Conservation (phyloP, 2,329 filamentous ascomycete genomes). For the Pseudogymnoascus sp. region DNA sequence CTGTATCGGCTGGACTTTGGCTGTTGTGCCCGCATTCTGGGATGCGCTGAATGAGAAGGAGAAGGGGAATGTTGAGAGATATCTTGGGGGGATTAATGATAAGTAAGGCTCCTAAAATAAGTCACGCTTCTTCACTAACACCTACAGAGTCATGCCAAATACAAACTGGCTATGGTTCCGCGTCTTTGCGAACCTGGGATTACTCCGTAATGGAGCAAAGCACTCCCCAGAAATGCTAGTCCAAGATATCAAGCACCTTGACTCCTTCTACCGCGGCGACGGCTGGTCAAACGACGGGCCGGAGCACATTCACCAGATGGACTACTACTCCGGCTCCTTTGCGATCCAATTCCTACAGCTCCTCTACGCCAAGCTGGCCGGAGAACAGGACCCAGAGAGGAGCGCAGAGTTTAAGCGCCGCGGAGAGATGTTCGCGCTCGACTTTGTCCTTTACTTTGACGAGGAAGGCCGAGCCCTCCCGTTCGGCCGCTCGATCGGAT, state of each 20-base stretch:
- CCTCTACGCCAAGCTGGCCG: constrained; percentile 65
- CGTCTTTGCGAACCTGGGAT: constrained; percentile 72
- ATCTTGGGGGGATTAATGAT: constrained; percentile 69
- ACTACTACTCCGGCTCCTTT: constrained; percentile 77
- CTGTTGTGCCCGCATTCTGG: constrained; percentile 47
- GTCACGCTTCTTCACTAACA: constrained; percentile 29
- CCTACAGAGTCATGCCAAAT: constrained; percentile 58
- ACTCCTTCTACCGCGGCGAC: constrained; percentile 74
- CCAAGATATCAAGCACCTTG: constrained; percentile 67
- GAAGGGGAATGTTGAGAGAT: constrained; percentile 58
- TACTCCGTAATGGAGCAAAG: constrained; percentile 66
- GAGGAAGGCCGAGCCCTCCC: constrained; percentile 62
- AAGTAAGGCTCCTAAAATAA: constrained; percentile 48
- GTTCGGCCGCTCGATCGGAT: constrained; percentile 70
- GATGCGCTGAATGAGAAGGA: constrained; percentile 54
- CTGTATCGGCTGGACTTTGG: constrained; percentile 66
- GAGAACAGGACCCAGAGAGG: constrained; percentile 53
- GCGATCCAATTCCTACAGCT: constrained; percentile 76
- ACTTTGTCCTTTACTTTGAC: constrained; percentile 71
- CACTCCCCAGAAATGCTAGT: constrained; percentile 65
- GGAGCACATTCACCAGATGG: constrained; percentile 72
- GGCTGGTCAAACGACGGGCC: constrained; percentile 81
- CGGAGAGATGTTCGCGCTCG: constrained; percentile 58
- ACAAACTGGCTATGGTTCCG: constrained; percentile 74
- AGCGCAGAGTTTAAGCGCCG: constrained; percentile 63